Percentiles rank a stretch among this genome's conserved stretches.
phyloP scores from a whole-genome alignment of 192 early-diverging fungal species.

The Helicostylum pulchrum region DNA sequence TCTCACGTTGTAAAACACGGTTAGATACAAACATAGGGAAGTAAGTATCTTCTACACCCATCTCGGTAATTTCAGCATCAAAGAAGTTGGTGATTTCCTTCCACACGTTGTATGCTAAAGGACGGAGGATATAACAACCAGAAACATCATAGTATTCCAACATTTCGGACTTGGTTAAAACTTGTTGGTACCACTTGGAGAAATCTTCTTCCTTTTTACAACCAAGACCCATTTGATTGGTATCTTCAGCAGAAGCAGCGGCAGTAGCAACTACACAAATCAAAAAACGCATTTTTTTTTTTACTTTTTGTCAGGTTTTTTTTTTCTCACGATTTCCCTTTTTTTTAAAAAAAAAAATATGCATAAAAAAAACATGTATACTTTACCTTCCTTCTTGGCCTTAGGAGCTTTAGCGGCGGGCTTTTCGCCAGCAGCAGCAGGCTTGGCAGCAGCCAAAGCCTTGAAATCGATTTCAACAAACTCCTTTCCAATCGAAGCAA shows the following conservation, averaged over 20 bases:
- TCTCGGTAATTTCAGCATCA: slow-evolving; percentile 81
- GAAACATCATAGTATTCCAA: slow-evolving; percentile 97
- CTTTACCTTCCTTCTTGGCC: slow-evolving; percentile 38
- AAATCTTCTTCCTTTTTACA: slow-evolving; percentile 89
- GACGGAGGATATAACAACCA: slow-evolving; percentile 98
- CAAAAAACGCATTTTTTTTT: background rate
- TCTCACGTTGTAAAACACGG: slow-evolving; percentile 87
- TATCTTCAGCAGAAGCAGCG: slow-evolving; percentile 43
- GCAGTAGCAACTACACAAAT: slow-evolving; percentile 1
- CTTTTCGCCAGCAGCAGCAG: slow-evolving; percentile 41
- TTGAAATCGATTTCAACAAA: slow-evolving; percentile 51
- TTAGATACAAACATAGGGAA: slow-evolving; percentile 99
- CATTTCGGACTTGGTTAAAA: slow-evolving; percentile 92
- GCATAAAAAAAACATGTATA: background rate
- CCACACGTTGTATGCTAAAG: slow-evolving; percentile 95
- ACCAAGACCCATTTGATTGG: slow-evolving; percentile 81
- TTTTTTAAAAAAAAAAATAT: background rate
- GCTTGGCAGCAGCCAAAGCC: slow-evolving; percentile 43
- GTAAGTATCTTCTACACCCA: slow-evolving; percentile 96
- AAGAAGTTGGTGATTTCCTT: slow-evolving; percentile 95
- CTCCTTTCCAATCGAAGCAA: slow-evolving; percentile 51
- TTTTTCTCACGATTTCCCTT: background rate
- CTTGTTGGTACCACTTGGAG: slow-evolving; percentile 90
- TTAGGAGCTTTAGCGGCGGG: slow-evolving; percentile 45
- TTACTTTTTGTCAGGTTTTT: background rate